Conservation (phyloP, 768 basidiomycete genomes). For the Auriculariales sp. region DNA sequence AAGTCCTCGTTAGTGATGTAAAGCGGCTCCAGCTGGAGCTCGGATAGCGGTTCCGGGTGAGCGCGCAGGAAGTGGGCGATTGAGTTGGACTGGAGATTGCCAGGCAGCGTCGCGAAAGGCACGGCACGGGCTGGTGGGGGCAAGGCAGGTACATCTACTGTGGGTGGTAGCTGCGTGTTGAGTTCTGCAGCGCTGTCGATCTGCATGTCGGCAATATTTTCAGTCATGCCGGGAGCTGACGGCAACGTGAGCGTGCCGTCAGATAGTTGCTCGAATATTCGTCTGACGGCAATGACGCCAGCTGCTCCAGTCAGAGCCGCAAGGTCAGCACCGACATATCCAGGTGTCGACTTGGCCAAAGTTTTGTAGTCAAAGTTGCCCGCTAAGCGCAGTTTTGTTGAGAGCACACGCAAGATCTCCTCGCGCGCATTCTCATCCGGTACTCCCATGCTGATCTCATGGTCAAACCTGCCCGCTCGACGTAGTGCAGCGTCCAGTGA, state of each 20-base stretch:
- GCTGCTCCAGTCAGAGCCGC: conserved; percentile 84
- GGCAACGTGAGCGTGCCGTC: conserved; percentile 49
- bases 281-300: conserved; percentile 89
- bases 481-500: conserved; percentile 87
- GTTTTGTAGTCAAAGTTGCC: conserved; percentile 78
- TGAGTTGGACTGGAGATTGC: conserved; percentile 40
- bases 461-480: conserved; percentile 89
- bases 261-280: conserved; percentile 72
- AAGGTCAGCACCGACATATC: conserved; percentile 93
- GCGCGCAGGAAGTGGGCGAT: conserved; percentile 83
- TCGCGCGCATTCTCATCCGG: conserved; percentile 83
- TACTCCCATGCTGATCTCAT: conserved; percentile 95
- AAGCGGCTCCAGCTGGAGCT: conserved; percentile 64
- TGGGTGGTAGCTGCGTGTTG: not conserved
- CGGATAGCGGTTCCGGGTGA: conserved; percentile 69
- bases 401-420: conserved; percentile 79
- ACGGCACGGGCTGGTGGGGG: conserved; percentile 7
- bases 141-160: not conserved
- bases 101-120: conserved; percentile 23
- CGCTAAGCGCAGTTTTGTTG: conserved; percentile 66
- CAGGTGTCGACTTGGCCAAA: conserved; percentile 87
- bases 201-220: conserved; percentile 26
- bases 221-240: conserved; percentile 18
- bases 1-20: conserved; percentile 78
- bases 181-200: conserved; percentile 18